A percentile compares a stretch with the other conserved stretches of the same genome.
These are phyloP conservation scores for Gossypioides kirkii DNA, from an alignment of 345 rosid genomes.

Conservation along the genomic window DNA sequence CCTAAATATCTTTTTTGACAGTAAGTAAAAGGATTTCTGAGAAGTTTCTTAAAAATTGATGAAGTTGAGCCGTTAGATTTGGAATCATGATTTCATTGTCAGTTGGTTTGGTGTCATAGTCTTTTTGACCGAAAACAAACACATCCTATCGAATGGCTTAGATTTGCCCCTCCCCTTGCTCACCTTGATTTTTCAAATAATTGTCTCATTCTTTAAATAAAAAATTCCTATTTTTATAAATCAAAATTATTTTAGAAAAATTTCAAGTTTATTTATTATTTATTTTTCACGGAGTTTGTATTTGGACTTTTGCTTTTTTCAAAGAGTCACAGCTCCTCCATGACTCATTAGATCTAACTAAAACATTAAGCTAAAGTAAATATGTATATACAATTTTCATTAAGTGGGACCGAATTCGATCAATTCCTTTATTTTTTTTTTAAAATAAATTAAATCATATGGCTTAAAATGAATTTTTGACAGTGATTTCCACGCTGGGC, in stretches of 20 bases:
- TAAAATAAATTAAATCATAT: slow-evolving; percentile 25
- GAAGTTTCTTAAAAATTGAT: no score
- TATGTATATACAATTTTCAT: not conserved
- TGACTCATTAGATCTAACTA: slow-evolving; percentile 7
- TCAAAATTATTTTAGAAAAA: not conserved
- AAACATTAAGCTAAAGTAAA: slow-evolving; percentile 7
- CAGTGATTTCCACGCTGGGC: slow-evolving; percentile 33
- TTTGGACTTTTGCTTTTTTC: not conserved
- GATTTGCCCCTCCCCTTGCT: no score
- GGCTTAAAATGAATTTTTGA: slow-evolving; percentile 35
- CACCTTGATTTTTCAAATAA: no score
- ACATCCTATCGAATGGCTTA: no score
- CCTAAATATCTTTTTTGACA: no score
- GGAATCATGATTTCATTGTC: not conserved
- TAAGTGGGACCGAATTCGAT: slow-evolving; percentile 32
- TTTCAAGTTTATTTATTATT: not conserved
- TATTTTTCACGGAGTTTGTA: not conserved
- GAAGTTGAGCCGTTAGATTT: slow-evolving; percentile 23
- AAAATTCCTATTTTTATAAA: not conserved
- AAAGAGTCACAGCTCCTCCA: not conserved
- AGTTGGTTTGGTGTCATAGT: slow-evolving; percentile 21
- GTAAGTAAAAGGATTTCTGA: no score
- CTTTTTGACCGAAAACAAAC: not conserved
- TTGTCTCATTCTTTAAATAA: no score
- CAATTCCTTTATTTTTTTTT: slow-evolving; percentile 1